These are phyloP conservation scores for Noccaea caerulescens DNA, from an alignment of 345 rosid species.

Conservation along the genomic window DNA sequence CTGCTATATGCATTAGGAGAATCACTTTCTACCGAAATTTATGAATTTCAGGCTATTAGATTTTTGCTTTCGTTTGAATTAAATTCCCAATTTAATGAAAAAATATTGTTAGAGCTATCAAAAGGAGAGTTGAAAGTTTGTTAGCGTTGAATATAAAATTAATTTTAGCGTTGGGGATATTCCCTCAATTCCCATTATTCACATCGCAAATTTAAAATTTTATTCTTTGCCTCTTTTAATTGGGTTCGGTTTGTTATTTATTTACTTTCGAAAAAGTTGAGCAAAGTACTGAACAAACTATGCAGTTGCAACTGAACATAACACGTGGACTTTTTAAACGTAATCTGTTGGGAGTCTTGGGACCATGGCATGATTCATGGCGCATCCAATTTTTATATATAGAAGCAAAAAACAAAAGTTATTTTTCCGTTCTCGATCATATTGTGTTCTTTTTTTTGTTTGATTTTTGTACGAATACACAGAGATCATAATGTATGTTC, in stretches of 20 bases:
- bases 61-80: not conserved
- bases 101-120: conserved; percentile 35
- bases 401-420: not conserved
- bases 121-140: conserved; percentile 44
- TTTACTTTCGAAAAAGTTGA: conserved; percentile 16
- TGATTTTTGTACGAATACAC: not conserved
- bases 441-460: not conserved
- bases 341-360: conserved; percentile 38
- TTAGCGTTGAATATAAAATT: conserved; percentile 33
- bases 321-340: conserved; percentile 15
- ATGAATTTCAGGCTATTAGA: not conserved
- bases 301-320: conserved; percentile 43
- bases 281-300: conserved; percentile 42
- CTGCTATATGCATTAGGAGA: conserved; percentile 4
- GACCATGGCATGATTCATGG: conserved; percentile 38
- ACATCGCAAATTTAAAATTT: conserved; percentile 21
- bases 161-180: conserved; percentile 37
- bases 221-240: conserved; percentile 32
- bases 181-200: conserved; percentile 27
- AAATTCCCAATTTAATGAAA: conserved; percentile 29
- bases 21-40: not conserved
- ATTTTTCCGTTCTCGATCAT: not conserved
- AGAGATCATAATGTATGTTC: not conserved
- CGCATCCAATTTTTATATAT: conserved; percentile 1
- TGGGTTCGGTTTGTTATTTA: conserved; percentile 20